Percentiles rank a stretch among this genome's conserved stretches.
These are phyloP conservation scores for Fusarium piperis DNA, from an alignment of 2,329 filamentous ascomycete species.

Conservation along the genomic window DNA sequence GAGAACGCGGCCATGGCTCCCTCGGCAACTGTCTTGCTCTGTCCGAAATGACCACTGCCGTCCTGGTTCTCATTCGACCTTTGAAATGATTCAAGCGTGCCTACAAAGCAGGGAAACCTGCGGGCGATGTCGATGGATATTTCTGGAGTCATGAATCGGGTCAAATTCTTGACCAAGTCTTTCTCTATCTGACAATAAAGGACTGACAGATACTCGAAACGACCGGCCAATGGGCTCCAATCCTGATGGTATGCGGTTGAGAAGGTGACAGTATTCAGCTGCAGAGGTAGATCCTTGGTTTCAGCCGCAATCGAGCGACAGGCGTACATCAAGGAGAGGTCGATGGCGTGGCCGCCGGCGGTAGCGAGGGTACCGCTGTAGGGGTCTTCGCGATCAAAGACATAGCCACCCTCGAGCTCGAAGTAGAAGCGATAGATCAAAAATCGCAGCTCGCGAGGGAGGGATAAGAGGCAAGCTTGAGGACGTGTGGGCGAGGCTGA, in stretches of 20 bases:
- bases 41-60: not conserved
- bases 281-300: not conserved
- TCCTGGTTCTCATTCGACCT: not conserved
- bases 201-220: not conserved
- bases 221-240: not conserved
- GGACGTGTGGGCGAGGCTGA: not conserved
- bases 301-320: not conserved
- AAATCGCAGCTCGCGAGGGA: not conserved
- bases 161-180: not conserved
- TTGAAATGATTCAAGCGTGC: not conserved
- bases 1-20: no score
- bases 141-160: not conserved
- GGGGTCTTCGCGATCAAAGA: not conserved
- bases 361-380: not conserved
- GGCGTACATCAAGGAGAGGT: not conserved
- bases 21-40: no score
- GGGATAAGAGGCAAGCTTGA: not conserved
- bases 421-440: not conserved
- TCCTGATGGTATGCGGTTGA: not conserved
- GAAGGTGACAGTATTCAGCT: not conserved
- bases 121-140: not conserved
- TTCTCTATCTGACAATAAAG: not conserved
- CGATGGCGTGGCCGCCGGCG: not conserved
- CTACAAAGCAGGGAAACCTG: not conserved
- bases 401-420: not conserved